phyloP scores from a whole-genome alignment of 768 basidiomycete genomes.

The Flagelloscypha sp. region DNA sequence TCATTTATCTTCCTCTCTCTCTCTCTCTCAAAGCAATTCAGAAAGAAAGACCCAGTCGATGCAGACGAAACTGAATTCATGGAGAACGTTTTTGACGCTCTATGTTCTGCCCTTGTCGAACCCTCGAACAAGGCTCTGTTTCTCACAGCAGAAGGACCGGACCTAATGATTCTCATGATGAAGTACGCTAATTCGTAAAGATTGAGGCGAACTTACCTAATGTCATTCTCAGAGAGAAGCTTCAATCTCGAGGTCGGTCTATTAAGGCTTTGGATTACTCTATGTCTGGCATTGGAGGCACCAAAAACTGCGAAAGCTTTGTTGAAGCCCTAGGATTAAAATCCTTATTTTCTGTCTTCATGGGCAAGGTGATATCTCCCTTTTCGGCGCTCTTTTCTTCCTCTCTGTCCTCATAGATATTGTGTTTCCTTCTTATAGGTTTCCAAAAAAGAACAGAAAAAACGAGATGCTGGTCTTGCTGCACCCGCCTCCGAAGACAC shows the following conservation, averaged over 20 bases:
- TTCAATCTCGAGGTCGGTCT: conserved; percentile 68
- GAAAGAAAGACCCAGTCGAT: conserved; percentile 74
- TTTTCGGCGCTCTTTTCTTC: too few relatives aligned
- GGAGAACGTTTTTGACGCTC: conserved; percentile 89
- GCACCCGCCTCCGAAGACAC: conserved; percentile 69
- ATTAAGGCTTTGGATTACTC: conserved; percentile 92
- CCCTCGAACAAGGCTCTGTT: conserved; percentile 73
- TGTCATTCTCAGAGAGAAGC: conserved; percentile 58
- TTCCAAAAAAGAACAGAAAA: conserved; percentile 52
- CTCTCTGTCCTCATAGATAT: not conserved
- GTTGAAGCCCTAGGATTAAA: conserved; percentile 85
- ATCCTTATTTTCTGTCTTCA: conserved; percentile 82
- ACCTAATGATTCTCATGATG: conserved; percentile 98
- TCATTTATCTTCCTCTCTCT: conserved; percentile 7
- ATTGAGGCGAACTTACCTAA: not conserved
- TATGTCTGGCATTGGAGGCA: conserved; percentile 68
- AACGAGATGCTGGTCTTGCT: conserved; percentile 43
- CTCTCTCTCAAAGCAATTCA: conserved; percentile 59
- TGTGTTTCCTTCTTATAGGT: conserved; percentile 6
- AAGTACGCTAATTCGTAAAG: conserved; percentile 47
- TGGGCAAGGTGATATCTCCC: conserved; percentile 73
- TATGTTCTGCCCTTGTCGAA: conserved; percentile 83
- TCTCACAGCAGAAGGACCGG: conserved; percentile 85
- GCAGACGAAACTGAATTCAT: conserved; percentile 94
- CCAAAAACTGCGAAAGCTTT: conserved; percentile 71